Percentiles rank a stretch among this genome's conserved stretches.
These are phyloP conservation scores for Rhinocladiella mackenziei DNA, from an alignment of 2,329 filamentous ascomycete species.

Conservation along the genomic window DNA sequence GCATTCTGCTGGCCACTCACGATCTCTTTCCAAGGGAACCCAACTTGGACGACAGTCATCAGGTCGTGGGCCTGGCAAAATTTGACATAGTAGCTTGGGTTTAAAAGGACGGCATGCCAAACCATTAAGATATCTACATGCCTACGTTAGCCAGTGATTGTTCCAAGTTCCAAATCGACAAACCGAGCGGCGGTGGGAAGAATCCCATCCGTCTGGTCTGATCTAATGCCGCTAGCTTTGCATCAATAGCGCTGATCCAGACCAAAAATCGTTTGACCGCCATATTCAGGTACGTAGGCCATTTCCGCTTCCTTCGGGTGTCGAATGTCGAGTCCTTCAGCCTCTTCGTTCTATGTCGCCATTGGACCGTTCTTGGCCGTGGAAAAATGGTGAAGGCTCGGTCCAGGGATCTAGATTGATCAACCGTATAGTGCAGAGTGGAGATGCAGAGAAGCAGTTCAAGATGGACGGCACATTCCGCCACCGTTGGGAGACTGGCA, in stretches of 20 bases:
- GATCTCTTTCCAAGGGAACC: constrained; percentile 23
- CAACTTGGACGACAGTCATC: not conserved
- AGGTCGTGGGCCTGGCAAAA: constrained; percentile 9
- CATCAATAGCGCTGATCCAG: constrained; percentile 14
- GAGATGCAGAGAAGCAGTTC: constrained; percentile 22
- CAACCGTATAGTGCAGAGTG: constrained; percentile 14
- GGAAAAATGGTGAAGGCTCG: constrained; percentile 10
- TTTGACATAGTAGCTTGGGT: constrained; percentile 30
- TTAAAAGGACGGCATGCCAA: constrained; percentile 39
- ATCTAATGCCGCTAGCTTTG: not conserved
- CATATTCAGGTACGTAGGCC: constrained; percentile 18
- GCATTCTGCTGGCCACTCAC: too few species aligned
- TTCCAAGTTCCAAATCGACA: too few species aligned
- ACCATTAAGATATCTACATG: constrained; percentile 40
- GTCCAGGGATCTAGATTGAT: constrained; percentile 16
- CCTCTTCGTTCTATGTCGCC: not conserved
- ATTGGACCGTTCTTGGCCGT: constrained; percentile 2
- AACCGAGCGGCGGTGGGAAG: constrained; percentile 4
- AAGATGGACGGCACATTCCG: constrained; percentile 25
- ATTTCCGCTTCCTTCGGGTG: constrained; percentile 18
- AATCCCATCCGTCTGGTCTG: not conserved
- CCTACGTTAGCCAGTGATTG: too few species aligned
- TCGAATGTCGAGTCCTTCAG: constrained; percentile 18
- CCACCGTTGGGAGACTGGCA: not conserved
- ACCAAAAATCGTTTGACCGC: constrained; percentile 19